phyloP scores from a whole-genome alignment of 2,329 filamentous ascomycete species.

The Ascocoryne sarcoides region DNA sequence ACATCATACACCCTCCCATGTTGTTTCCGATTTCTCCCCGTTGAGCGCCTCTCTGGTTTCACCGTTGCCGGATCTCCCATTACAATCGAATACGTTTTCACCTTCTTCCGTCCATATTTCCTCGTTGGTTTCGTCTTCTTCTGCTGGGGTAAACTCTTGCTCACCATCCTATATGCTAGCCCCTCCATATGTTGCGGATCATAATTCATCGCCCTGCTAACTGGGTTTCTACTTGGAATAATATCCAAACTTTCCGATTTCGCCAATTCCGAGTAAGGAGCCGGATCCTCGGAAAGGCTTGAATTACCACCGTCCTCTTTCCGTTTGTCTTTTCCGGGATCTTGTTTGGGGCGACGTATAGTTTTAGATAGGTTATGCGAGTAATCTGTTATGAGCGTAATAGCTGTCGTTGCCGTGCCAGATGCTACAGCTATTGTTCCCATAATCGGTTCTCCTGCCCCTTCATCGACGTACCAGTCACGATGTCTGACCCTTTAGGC shows the following conservation, averaged over 20 bases:
- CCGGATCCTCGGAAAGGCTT: slow-evolving; percentile 1
- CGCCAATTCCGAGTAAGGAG: not conserved
- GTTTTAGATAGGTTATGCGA: slow-evolving; percentile 8
- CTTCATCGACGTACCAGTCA: slow-evolving; percentile 24
- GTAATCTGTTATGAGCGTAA: slow-evolving; percentile 11
- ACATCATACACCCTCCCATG: slow-evolving; percentile 16
- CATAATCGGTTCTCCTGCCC: slow-evolving; percentile 13
- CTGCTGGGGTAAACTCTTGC: slow-evolving; percentile 10
- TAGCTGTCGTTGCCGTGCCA: slow-evolving; percentile 8
- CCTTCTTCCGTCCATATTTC: slow-evolving; percentile 1
- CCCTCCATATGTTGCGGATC: slow-evolving; percentile 13
- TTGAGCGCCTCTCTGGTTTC: not conserved
- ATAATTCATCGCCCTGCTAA: slow-evolving; percentile 10
- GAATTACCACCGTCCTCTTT: no score
- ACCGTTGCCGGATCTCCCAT: not conserved
- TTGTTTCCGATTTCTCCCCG: not conserved
- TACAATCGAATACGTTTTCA: slow-evolving; percentile 3
- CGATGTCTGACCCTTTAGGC: slow-evolving; percentile 7
- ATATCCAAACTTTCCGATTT: slow-evolving; percentile 6
- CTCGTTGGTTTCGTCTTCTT: no score
- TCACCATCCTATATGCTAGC: slow-evolving; percentile 16
- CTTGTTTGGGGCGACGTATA: slow-evolving; percentile 4
- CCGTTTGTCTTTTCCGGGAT: not conserved
- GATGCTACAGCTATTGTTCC: slow-evolving; percentile 15
- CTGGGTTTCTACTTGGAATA: slow-evolving; percentile 8